phyloP scores from a whole-genome alignment of 805 yeast species.

The Saccharomycopsis sp. region DNA sequence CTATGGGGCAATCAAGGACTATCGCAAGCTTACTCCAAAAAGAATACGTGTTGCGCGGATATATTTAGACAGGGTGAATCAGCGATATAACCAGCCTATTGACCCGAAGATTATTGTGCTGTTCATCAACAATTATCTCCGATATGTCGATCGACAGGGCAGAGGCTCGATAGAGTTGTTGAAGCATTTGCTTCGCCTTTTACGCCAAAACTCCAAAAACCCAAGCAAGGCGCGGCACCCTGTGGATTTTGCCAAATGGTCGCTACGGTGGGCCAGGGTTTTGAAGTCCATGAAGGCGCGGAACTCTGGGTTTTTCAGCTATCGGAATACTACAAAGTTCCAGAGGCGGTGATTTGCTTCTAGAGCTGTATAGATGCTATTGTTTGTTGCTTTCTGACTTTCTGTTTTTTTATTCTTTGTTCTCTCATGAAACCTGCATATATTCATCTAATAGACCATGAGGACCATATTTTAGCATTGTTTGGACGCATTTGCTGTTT shows the following conservation, averaged over 20 bases:
- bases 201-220: not conserved
- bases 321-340: not conserved
- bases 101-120: not conserved
- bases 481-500: too few species aligned
- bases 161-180: not conserved
- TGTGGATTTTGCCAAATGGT: not conserved
- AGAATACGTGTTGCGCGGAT: not conserved
- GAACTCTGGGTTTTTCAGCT: not conserved
- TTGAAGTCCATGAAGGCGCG: not conserved
- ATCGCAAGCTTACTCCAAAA: not conserved
- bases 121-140: not conserved
- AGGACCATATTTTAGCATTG: too few species aligned
- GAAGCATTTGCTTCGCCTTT: not conserved
- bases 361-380: too few species aligned
- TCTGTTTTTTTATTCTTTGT: not conserved
- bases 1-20: not conserved
- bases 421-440: not conserved
- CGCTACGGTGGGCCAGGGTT: not conserved
- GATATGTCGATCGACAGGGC: not conserved
- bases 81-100: not conserved
- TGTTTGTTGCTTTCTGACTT: too few species aligned
- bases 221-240: not conserved
- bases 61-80: not conserved
- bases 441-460: too few species aligned
- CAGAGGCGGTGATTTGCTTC: not conserved